Percentiles rank a stretch among this genome's conserved stretches.
Conservation (phyloP, 768 basidiomycete species). For the Podaxis pistillaris region DNA sequence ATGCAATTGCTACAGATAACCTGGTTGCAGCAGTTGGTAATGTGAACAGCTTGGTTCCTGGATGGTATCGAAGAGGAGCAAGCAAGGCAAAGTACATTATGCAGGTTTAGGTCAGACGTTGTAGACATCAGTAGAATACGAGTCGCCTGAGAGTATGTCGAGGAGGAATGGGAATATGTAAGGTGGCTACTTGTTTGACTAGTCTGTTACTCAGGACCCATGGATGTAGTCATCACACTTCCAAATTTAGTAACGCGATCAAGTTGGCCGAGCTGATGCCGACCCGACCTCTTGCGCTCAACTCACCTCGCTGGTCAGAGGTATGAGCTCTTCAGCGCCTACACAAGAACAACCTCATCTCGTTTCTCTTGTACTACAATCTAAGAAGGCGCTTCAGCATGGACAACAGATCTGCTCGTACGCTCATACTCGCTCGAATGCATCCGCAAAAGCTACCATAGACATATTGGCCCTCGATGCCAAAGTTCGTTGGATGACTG, state of each 20-base stretch:
- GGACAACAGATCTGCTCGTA: constrained; percentile 73
- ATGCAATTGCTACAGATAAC: constrained; percentile 67
- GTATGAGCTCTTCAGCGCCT: constrained; percentile 8
- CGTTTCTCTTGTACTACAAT: constrained; percentile 73
- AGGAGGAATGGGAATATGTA: not conserved
- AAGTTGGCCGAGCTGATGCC: not conserved
- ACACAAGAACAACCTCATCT: constrained; percentile 56
- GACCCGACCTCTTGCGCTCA: not conserved
- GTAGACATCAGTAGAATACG: not conserved
- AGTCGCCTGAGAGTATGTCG: not conserved
- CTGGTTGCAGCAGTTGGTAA: constrained; percentile 61
- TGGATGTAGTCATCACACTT: not conserved
- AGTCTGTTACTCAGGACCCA: not conserved
- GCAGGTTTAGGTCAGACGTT: constrained; percentile 18
- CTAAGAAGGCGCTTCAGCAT: constrained; percentile 79
- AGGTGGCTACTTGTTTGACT: not conserved
- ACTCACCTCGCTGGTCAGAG: not conserved
- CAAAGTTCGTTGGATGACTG: constrained; percentile 74
- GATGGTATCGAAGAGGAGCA: constrained; percentile 57
- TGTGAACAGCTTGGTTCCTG: constrained; percentile 33
- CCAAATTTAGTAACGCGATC: not conserved
- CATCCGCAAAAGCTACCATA: constrained; percentile 63
- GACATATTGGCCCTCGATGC: constrained; percentile 79
- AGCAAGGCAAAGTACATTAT: constrained; percentile 51
- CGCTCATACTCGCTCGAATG: constrained; percentile 61